Percentiles rank a stretch among this genome's conserved stretches.
Conservation (phyloP, 257 asterid species). For the Nicotiana obtusifolia region DNA sequence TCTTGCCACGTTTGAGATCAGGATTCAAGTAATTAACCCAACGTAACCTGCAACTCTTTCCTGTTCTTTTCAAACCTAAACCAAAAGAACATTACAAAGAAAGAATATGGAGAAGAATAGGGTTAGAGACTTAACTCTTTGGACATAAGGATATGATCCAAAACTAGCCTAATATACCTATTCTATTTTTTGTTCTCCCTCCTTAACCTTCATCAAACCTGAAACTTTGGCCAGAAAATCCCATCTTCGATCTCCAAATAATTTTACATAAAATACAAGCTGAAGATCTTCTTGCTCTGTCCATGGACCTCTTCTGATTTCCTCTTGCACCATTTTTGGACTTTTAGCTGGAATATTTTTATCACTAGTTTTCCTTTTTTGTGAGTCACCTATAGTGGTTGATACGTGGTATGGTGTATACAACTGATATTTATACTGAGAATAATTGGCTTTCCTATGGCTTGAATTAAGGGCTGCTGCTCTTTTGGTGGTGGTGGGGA, state of each 20-base stretch:
- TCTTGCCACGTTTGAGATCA: conserved; percentile 69
- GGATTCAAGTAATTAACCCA: conserved; percentile 89
- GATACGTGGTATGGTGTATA: background rate
- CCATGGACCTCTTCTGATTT: conserved; percentile 79
- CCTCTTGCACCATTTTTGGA: conserved; percentile 31
- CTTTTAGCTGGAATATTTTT: background rate
- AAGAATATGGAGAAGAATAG: background rate
- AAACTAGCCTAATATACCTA: conserved; percentile 65
- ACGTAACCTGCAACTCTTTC: conserved; percentile 82
- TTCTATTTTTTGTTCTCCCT: conserved; percentile 55
- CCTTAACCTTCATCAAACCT: conserved; percentile 81
- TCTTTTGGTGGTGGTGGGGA: conserved; percentile 16
- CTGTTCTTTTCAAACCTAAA: conserved; percentile 74
- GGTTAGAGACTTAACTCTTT: background rate
- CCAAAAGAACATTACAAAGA: no score
- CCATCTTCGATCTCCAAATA: conserved; percentile 93
- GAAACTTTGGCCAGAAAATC: conserved; percentile 93
- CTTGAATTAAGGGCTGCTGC: background rate
- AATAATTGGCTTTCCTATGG: background rate
- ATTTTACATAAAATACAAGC: conserved; percentile 68
- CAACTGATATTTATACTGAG: conserved; percentile 22
- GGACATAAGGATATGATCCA: conserved; percentile 27
- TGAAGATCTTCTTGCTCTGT: conserved; percentile 83
- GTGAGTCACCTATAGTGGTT: background rate
- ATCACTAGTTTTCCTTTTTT: background rate